Conservation (phyloP, 176 grass and related monocot species). For the Eragrostis nindensis region DNA sequence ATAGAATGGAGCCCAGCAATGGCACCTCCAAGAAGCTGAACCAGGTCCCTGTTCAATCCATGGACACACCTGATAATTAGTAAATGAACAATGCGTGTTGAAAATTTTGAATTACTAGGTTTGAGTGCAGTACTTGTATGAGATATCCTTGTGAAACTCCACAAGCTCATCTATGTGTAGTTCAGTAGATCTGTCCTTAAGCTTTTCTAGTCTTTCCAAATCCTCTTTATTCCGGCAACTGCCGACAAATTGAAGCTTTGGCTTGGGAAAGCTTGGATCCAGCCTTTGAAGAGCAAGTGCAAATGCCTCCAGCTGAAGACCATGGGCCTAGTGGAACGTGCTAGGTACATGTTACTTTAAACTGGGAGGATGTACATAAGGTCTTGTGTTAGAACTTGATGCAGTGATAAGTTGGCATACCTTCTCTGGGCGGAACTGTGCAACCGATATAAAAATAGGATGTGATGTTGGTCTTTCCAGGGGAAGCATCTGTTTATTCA, state of each 20-base stretch:
- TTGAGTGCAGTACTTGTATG: constrained; percentile 56
- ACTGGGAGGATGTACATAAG: background rate
- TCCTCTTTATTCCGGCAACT: constrained; percentile 91
- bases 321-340: constrained; percentile 66
- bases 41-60: constrained; percentile 63
- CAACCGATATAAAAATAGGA: constrained; percentile 88
- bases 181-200: constrained; percentile 70
- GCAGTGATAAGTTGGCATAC: constrained; percentile 35
- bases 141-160: constrained; percentile 82
- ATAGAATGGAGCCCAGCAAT: constrained; percentile 89
- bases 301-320: constrained; percentile 94
- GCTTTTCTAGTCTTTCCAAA: constrained; percentile 78
- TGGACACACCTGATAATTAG: constrained; percentile 17
- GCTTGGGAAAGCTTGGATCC: constrained; percentile 52
- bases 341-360: constrained; percentile 26
- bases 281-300: constrained; percentile 71
- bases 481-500: constrained; percentile 75
- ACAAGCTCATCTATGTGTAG: constrained; percentile 78
- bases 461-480: constrained; percentile 64
- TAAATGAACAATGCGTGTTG: background rate
- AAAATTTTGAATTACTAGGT: background rate
- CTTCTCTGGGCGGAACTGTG: constrained; percentile 99
- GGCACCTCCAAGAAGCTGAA: constrained; percentile 77
- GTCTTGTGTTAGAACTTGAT: constrained; percentile 1
- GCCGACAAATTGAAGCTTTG: constrained; percentile 85